These are phyloP conservation scores for Colletotrichum horii DNA, from an alignment of 2,329 filamentous ascomycete genomes.

Conservation along the genomic window DNA sequence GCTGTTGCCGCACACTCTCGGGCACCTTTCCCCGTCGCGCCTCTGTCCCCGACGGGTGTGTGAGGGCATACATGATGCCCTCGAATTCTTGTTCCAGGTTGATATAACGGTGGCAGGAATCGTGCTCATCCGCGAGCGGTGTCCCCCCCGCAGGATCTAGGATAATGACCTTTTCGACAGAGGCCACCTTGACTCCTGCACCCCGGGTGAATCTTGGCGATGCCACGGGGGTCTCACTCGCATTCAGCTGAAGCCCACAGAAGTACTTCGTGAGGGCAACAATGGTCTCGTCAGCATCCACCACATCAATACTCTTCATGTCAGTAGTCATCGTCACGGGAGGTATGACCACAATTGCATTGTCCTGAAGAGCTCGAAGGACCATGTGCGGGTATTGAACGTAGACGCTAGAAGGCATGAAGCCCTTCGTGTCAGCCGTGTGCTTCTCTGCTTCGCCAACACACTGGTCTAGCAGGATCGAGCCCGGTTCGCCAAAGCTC, in stretches of 20 bases:
- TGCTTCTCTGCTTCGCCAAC: not conserved
- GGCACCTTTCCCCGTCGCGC: not conserved
- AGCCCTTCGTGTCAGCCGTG: not conserved
- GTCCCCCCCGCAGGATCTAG: slow-evolving; percentile 88
- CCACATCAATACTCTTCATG: slow-evolving; percentile 40
- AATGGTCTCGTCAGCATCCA: slow-evolving; percentile 66
- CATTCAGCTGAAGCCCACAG: slow-evolving; percentile 64
- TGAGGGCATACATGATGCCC: slow-evolving; percentile 68
- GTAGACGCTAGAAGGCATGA: slow-evolving; percentile 18
- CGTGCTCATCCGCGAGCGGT: slow-evolving; percentile 59
- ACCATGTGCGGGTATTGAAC: slow-evolving; percentile 27
- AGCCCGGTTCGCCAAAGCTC: slow-evolving; percentile 68
- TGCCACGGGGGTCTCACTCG: slow-evolving; percentile 17
- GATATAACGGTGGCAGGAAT: slow-evolving; percentile 66
- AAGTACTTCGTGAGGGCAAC: slow-evolving; percentile 80
- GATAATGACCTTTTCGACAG: slow-evolving; percentile 85
- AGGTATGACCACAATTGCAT: slow-evolving; percentile 42
- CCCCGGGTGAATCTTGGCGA: slow-evolving; percentile 25
- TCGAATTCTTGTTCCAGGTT: slow-evolving; percentile 92
- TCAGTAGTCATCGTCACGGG: slow-evolving; percentile 48
- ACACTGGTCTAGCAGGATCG: slow-evolving; percentile 59
- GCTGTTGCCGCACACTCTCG: slow-evolving; percentile 20
- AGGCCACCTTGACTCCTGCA: slow-evolving; percentile 56
- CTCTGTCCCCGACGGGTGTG: not conserved
- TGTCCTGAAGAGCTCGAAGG: slow-evolving; percentile 34